A percentile compares a stretch with the other conserved stretches of the same genome.
Evolutionary conservation across 495 filamentous ascomycete genomes (phyloP).

Genomic region (Eremomyces bilateralis): DNA sequence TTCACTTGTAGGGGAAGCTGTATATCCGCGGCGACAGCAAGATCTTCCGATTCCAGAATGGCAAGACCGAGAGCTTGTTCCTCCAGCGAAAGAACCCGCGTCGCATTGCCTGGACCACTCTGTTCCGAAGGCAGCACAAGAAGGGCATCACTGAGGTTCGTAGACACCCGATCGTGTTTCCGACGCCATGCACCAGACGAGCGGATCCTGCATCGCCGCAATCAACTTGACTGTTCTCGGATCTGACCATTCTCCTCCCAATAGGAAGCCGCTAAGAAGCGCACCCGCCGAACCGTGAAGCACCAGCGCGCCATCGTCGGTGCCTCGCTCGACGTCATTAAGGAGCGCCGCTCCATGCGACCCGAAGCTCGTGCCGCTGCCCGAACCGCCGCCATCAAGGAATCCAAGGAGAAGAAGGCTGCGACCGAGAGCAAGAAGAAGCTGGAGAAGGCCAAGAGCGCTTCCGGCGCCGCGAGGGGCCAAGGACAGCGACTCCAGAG

Average conservation of each 20-base stretch:
- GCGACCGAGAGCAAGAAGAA: slow-evolving; percentile 80
- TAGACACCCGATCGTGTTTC: too few relatives aligned
- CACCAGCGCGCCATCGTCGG: slow-evolving; percentile 96
- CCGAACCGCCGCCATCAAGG: slow-evolving; percentile 76
- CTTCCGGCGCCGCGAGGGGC: slow-evolving; percentile 50
- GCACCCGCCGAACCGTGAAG: slow-evolving; percentile 95
- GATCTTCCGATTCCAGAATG: slow-evolving; percentile 99
- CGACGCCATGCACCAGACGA: too few relatives aligned
- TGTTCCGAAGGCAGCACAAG: slow-evolving; percentile 95
- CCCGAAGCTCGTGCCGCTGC: slow-evolving; percentile 89
- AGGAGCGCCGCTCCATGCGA: slow-evolving; percentile 83
- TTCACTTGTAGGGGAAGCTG: slow-evolving; percentile 94
- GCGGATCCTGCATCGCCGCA: too few relatives aligned
- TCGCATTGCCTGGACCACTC: slow-evolving; percentile 93
- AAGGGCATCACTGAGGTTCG: slow-evolving; percentile 99
- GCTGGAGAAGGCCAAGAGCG: slow-evolving; percentile 95
- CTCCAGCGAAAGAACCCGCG: slow-evolving; percentile 99
- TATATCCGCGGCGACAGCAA: slow-evolving; percentile 99
- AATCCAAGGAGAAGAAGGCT: slow-evolving; percentile 91
- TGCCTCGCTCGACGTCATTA: slow-evolving; percentile 97
- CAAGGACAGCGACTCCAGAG: slow-evolving; percentile 57
- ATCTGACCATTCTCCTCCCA: slow-evolving; percentile 1
- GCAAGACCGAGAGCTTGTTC: slow-evolving; percentile 99
- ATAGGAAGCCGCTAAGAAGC: slow-evolving; percentile 99
- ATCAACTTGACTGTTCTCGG: background rate